phyloP scores from a whole-genome alignment of 1,139 yeast species.

The Debaryomyces nepalensis region DNA sequence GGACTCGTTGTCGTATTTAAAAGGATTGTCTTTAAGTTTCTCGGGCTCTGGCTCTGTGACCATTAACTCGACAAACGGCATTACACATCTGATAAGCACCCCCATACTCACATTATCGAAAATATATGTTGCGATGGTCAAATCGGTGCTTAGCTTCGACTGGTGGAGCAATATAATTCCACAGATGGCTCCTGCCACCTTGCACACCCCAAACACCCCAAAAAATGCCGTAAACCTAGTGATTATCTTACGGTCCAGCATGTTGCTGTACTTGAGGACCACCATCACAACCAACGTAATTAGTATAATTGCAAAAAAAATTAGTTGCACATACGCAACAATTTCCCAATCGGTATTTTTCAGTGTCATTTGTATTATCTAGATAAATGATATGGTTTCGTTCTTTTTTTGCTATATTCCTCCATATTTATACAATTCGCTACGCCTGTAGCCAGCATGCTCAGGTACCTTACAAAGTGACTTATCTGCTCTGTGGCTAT shows the following conservation, averaged over 20 bases:
- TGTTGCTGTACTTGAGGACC: constrained; percentile 2
- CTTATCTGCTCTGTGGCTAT: too few species aligned
- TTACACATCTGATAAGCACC: constrained; percentile 20
- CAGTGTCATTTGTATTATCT: not conserved
- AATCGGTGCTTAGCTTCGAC: constrained; percentile 12
- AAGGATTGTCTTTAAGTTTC: not conserved
- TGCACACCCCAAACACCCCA: constrained; percentile 19
- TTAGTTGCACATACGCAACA: constrained; percentile 23
- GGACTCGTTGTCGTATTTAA: not conserved
- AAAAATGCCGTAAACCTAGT: constrained; percentile 16
- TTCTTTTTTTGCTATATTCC: not conserved
- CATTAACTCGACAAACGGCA: constrained; percentile 19
- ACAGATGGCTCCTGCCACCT: constrained; percentile 25
- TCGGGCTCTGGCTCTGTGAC: not conserved
- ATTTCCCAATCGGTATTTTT: constrained; percentile 20
- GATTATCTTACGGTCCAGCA: constrained; percentile 9
- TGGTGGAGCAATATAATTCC: constrained; percentile 18
- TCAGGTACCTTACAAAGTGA: too few species aligned
- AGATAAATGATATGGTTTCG: not conserved
- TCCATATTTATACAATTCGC: not conserved
- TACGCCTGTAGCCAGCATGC: too few species aligned
- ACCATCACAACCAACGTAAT: constrained; percentile 7
- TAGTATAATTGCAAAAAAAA: constrained; percentile 19
- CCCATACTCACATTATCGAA: constrained; percentile 27
- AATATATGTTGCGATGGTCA: constrained; percentile 24